phyloP scores from a whole-genome alignment of 1,284 basidiomycete genomes.

The Phylloboletellus chloephorus region DNA sequence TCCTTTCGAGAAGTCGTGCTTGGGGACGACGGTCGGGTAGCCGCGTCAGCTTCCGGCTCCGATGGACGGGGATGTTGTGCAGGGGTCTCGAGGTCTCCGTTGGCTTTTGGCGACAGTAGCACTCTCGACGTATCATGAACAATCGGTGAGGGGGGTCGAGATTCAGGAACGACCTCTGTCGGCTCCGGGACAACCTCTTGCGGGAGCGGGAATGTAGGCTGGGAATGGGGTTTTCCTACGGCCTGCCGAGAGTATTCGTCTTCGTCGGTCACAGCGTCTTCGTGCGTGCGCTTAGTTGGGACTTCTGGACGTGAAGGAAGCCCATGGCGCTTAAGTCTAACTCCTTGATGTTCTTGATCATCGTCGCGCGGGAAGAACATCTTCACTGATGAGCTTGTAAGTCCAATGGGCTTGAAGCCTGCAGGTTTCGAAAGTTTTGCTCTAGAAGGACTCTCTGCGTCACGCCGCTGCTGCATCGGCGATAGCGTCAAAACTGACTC shows the following conservation, averaged over 20 bases:
- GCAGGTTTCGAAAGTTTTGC: conserved; percentile 33
- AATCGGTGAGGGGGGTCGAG: conserved; percentile 16
- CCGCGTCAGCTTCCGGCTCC: conserved; percentile 26
- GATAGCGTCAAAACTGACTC: conserved; percentile 15
- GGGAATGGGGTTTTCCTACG: conserved; percentile 3
- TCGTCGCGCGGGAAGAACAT: conserved; percentile 72
- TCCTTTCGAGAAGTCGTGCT: conserved; percentile 41
- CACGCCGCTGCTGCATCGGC: conserved; percentile 15
- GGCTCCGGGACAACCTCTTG: conserved; percentile 12
- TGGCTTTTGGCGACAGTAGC: conserved; percentile 23
- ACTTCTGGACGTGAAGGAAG: conserved; percentile 22
- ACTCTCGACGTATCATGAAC: conserved; percentile 20
- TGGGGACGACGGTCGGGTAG: conserved; percentile 33
- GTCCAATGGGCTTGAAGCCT: conserved; percentile 62
- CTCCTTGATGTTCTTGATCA: conserved; percentile 32
- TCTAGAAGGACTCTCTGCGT: conserved; percentile 22
- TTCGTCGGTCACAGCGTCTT: conserved; percentile 22
- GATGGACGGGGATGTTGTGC: conserved; percentile 17
- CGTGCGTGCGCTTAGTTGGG: conserved; percentile 27
- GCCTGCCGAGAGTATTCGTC: conserved; percentile 16
- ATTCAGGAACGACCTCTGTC: conserved; percentile 13
- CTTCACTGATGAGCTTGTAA: conserved; percentile 54
- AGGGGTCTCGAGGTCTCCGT: conserved; percentile 21
- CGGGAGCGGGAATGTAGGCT: conserved; percentile 1
- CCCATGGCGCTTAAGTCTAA: conserved; percentile 8